Conservation (phyloP, 495 filamentous ascomycete genomes). For the Talaromyces stipitatus region DNA sequence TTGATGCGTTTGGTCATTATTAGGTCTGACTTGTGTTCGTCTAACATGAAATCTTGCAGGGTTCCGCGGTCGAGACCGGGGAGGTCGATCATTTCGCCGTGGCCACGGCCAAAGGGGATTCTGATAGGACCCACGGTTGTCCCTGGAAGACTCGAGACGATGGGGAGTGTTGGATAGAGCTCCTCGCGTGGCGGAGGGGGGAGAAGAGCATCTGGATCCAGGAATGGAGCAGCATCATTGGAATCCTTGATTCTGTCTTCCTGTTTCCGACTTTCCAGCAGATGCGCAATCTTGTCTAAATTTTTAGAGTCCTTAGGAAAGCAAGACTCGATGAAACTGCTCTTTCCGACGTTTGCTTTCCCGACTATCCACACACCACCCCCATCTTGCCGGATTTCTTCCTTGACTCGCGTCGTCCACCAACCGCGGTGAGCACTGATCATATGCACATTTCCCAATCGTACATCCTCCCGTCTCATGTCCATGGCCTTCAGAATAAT, state of each 20-base stretch:
- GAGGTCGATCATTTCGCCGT: conserved; percentile 90
- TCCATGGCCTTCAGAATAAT: conserved; percentile 68
- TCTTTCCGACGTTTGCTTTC: conserved; percentile 97
- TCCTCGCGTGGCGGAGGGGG: conserved; percentile 67
- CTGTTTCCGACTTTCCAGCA: conserved; percentile 20
- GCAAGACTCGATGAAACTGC: conserved; percentile 74
- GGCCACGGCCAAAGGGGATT: conserved; percentile 73
- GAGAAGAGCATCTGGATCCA: conserved; percentile 43
- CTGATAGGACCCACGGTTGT: conserved; percentile 94
- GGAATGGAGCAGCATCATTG: conserved; percentile 4
- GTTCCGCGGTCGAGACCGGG: conserved; percentile 73
- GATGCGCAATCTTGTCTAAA: conserved; percentile 28
- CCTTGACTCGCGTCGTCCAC: conserved; percentile 84
- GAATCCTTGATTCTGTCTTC: conserved; percentile 13
- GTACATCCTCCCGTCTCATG: conserved; percentile 47
- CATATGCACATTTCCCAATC: conserved; percentile 75
- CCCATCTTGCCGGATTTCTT: conserved; percentile 69
- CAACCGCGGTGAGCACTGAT: conserved; percentile 76
- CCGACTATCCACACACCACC: conserved; percentile 96
- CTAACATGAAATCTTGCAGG: conserved; percentile 58
- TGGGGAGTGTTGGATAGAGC: conserved; percentile 68
- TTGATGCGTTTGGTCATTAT: conserved; percentile 66
- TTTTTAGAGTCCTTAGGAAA: conserved; percentile 72
- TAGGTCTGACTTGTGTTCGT: conserved; percentile 55
- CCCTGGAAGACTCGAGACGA: conserved; percentile 79